phyloP scores from a whole-genome alignment of 768 basidiomycete species.

The Lactifluus pinguis region DNA sequence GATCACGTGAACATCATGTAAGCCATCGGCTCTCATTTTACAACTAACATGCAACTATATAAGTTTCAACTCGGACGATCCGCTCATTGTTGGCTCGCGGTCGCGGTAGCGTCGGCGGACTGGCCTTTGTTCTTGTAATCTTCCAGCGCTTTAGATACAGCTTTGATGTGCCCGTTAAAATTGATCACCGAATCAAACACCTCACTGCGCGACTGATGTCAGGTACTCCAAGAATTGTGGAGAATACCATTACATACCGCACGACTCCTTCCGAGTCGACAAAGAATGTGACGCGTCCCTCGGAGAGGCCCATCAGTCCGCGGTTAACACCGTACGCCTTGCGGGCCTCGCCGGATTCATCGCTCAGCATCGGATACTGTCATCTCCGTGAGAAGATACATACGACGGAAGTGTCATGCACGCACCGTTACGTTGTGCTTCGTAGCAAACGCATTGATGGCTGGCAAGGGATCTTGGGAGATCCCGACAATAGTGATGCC shows the following conservation, averaged over 20 bases:
- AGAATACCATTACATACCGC: conserved; percentile 32
- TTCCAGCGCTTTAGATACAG: conserved; percentile 53
- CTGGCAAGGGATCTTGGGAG: conserved; percentile 60
- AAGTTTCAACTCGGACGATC: too few species aligned
- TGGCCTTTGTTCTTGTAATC: conserved; percentile 31
- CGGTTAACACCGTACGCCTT: conserved; percentile 60
- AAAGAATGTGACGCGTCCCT: conserved; percentile 65
- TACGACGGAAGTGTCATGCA: neutral
- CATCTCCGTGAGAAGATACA: neutral
- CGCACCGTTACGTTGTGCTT: conserved; percentile 56
- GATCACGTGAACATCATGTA: conserved; percentile 12
- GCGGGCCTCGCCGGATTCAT: conserved; percentile 50
- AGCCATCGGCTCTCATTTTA: neutral
- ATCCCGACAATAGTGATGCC: conserved; percentile 66
- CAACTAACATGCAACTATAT: neutral
- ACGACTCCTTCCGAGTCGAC: conserved; percentile 65
- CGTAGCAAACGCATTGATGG: conserved; percentile 69
- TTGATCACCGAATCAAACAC: conserved; percentile 46
- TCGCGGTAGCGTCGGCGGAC: neutral
- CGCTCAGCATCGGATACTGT: conserved; percentile 76
- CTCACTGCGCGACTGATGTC: conserved; percentile 34
- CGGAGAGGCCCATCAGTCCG: conserved; percentile 54
- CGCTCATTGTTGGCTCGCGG: neutral
- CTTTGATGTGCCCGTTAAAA: conserved; percentile 51
- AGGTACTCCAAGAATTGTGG: neutral